Evolutionary conservation across 331 rosid species (phyloP), one percentile per base, ranked within the genome.

Genomic region (Acacia pycnantha): DNA sequence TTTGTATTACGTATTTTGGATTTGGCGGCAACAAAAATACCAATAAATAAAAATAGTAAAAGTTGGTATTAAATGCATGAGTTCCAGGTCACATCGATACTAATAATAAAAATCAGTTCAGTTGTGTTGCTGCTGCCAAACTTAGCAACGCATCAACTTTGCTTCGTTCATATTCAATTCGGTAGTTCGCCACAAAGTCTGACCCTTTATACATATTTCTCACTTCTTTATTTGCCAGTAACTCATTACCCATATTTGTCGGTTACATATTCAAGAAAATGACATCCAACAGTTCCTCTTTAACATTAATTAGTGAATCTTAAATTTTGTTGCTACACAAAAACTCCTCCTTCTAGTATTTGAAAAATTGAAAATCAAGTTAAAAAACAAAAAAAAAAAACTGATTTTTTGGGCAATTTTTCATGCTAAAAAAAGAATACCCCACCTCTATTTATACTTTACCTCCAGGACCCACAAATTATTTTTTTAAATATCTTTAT

Each of bases 71-170:
- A 8, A 74, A 11, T 41, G 67, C 15, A 44, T 33, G 61, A n/a
- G 37, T 59, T 77, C 44, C 5, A 19, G 8, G 58, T 77, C 61
- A 70, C 56, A 54, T 71, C 53, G 18, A 46, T 64, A 41, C 43
- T 73, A 48, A 59, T 76, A 50, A 50, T 59, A 15, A 6, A 2
- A 67, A 41, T 74, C 41, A 47, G 74, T 40, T 74, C 15, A 58
- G 29, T 31, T 51, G 13, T 41, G 33, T 41, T 31, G 41, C 56
- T 58, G 73, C 40, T 73, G 44, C 83, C 61, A 31, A 71, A 67
- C 74, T 41, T 14, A 70, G 79, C 47, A 81, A 22, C 86, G 48
- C 71, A 47, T 76, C 26, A 59, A 54, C 43, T 59, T 59, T 26
- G 18, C 33, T 6, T 3, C 73, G 0, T 40, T 68, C 73, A 1